A percentile compares a stretch with the other conserved stretches of the same genome.
These are phyloP conservation scores for Davidsoniella virescens DNA, from an alignment of 2,329 filamentous ascomycete genomes.

Conservation along the genomic window DNA sequence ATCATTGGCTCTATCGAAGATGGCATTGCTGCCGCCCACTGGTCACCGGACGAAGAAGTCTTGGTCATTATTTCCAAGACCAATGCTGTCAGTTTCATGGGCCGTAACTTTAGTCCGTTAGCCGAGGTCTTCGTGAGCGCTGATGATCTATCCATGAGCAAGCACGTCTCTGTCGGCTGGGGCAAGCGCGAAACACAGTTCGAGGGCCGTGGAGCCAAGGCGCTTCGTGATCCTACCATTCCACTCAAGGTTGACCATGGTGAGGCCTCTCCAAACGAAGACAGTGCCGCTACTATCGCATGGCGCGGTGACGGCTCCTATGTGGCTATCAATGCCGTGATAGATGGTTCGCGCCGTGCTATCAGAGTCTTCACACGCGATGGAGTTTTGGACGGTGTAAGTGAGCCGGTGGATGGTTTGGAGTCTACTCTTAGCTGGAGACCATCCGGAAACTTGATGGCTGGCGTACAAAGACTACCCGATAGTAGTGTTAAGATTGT, in stretches of 20 bases:
- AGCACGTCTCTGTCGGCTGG: conserved; percentile 94
- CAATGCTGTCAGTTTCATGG: conserved; percentile 79
- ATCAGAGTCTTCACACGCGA: conserved; percentile 85
- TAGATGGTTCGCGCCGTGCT: conserved; percentile 52
- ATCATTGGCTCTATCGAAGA: conserved; percentile 90
- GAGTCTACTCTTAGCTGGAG: conserved; percentile 81
- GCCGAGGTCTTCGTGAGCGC: conserved; percentile 54
- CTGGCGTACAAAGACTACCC: conserved; percentile 59
- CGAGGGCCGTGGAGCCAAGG: conserved; percentile 74
- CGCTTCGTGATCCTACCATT: conserved; percentile 81
- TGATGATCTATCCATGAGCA: conserved; percentile 73
- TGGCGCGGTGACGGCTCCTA: conserved; percentile 93
- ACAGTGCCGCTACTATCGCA: conserved; percentile 55
- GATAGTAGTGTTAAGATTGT: conserved; percentile 52
- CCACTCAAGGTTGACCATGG: conserved; percentile 85
- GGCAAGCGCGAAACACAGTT: conserved; percentile 98
- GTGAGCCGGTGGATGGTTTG: conserved; percentile 86
- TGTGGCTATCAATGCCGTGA: conserved; percentile 71
- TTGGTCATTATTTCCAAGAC: conserved; percentile 68
- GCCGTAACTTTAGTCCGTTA: conserved; percentile 71
- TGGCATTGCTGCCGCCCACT: conserved; percentile 74
- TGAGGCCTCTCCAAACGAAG: conserved; percentile 55
- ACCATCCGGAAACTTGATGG: conserved; percentile 77
- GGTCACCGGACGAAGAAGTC: conserved; percentile 92
- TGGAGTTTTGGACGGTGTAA: conserved; percentile 79